phyloP scores from a whole-genome alignment of 2,329 filamentous ascomycete genomes.

The Trichocomaceae sp. region DNA sequence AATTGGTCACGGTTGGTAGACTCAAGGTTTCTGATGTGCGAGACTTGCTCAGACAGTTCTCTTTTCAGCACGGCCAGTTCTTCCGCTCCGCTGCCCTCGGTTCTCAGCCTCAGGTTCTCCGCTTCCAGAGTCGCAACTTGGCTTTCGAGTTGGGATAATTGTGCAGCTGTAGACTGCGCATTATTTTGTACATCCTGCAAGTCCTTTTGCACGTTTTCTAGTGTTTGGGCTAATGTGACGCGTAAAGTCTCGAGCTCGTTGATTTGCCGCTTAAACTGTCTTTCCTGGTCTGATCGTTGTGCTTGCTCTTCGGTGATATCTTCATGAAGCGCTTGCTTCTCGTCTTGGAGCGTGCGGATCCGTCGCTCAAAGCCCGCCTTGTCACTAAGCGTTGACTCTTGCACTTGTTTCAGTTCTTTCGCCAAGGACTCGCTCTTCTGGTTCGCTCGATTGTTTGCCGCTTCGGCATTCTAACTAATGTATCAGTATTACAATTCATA shows the following conservation, averaged over 20 bases:
- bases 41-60: constrained; percentile 84
- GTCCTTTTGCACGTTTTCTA: constrained; percentile 46
- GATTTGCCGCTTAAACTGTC: constrained; percentile 56
- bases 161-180: constrained; percentile 57
- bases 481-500: neutral
- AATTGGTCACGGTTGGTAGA: constrained; percentile 71
- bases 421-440: constrained; percentile 50
- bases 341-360: constrained; percentile 55
- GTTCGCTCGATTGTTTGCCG: constrained; percentile 43
- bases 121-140: constrained; percentile 71
- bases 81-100: constrained; percentile 78
- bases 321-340: constrained; percentile 67
- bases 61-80: constrained; percentile 77
- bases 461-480: constrained; percentile 45
- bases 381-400: constrained; percentile 51
- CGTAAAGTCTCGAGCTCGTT: constrained; percentile 57
- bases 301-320: constrained; percentile 78
- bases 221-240: constrained; percentile 50
- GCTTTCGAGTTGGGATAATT: constrained; percentile 61
- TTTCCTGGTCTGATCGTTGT: constrained; percentile 60
- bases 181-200: constrained; percentile 52
- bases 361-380: constrained; percentile 50
- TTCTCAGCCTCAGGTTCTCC: constrained; percentile 75
- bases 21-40: constrained; percentile 83
- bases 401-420: constrained; percentile 49